Conservation (phyloP, 495 filamentous ascomycete species). For the Cairneyella variabilis region DNA sequence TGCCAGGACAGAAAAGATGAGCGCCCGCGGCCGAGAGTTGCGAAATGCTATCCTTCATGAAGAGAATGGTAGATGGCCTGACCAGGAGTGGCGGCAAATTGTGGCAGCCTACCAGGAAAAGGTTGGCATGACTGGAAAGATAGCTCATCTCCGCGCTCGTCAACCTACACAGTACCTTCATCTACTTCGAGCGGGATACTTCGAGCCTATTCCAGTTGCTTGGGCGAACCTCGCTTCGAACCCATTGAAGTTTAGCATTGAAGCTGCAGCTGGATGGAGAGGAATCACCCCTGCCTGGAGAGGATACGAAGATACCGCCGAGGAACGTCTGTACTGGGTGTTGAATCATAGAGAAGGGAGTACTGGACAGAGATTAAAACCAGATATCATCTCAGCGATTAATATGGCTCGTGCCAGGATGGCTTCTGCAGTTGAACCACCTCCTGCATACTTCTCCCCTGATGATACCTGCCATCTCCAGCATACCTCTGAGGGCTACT, state of each 20-base stretch:
- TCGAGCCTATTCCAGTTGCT: slow-evolving; percentile 44
- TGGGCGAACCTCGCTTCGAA: slow-evolving; percentile 39
- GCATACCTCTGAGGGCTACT: slow-evolving; percentile 37
- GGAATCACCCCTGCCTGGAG: slow-evolving; percentile 45
- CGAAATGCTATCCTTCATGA: slow-evolving; percentile 37
- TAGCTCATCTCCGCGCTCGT: slow-evolving; percentile 34
- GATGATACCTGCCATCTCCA: slow-evolving; percentile 40
- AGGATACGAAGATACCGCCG: slow-evolving; percentile 43
- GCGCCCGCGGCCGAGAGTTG: slow-evolving; percentile 13
- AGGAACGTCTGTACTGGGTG: slow-evolving; percentile 47
- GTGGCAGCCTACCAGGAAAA: slow-evolving; percentile 39
- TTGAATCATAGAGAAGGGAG: slow-evolving; percentile 38
- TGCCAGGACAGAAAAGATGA: slow-evolving; percentile 18
- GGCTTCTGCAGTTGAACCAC: slow-evolving; percentile 37
- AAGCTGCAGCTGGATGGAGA: slow-evolving; percentile 41
- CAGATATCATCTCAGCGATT: slow-evolving; percentile 39
- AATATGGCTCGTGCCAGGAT: slow-evolving; percentile 39
- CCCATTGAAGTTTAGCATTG: slow-evolving; percentile 42
- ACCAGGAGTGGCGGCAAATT: slow-evolving; percentile 32
- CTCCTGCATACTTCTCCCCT: slow-evolving; percentile 33
- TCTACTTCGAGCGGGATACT: slow-evolving; percentile 44
- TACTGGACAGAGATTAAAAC: slow-evolving; percentile 34
- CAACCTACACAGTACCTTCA: slow-evolving; percentile 43
- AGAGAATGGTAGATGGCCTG: slow-evolving; percentile 41
- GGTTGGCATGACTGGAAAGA: slow-evolving; percentile 36